Evolutionary conservation across 805 yeast genomes (phyloP).

Genomic region (Candida schatavii): DNA sequence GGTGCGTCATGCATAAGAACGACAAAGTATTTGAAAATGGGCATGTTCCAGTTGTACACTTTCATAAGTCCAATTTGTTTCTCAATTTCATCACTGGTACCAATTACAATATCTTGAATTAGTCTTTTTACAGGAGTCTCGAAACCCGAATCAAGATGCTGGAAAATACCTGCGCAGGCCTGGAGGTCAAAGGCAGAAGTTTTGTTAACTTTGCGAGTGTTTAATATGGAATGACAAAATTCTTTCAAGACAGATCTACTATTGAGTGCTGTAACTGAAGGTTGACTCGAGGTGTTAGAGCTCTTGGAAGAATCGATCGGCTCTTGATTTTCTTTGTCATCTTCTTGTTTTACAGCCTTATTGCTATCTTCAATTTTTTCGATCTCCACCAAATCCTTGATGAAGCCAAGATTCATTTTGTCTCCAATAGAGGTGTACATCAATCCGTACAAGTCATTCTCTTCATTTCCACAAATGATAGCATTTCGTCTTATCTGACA

Average conservation of each 20-base stretch:
- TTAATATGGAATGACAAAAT: conserved; percentile 17
- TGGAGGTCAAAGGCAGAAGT: conserved; percentile 16
- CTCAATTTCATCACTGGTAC: conserved; percentile 25
- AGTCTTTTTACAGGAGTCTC: conserved; percentile 29
- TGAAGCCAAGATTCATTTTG: conserved; percentile 5
- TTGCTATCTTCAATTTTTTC: conserved; percentile 15
- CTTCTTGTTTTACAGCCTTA: background rate
- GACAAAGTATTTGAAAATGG: conserved; percentile 30
- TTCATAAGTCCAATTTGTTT: conserved; percentile 17
- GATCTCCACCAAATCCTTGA: conserved; percentile 9
- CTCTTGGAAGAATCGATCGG: background rate
- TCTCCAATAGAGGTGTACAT: conserved; percentile 1
- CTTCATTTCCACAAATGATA: conserved; percentile 1
- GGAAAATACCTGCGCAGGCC: conserved; percentile 8
- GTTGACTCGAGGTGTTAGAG: background rate
- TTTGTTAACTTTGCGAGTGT: conserved; percentile 16
- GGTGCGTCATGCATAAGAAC: conserved; percentile 36
- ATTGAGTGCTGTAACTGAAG: background rate
- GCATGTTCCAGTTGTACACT: conserved; percentile 27
- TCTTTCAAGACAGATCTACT: conserved; percentile 5
- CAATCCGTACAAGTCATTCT: conserved; percentile 9
- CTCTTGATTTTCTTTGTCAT: background rate
- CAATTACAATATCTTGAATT: conserved; percentile 31
- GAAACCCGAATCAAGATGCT: conserved; percentile 13
- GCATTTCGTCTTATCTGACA: conserved; percentile 8